Evolutionary conservation across 495 filamentous ascomycete genomes (phyloP), one percentile per base, ranked within the genome.

Genomic region (Pyrenula massariospora): DNA sequence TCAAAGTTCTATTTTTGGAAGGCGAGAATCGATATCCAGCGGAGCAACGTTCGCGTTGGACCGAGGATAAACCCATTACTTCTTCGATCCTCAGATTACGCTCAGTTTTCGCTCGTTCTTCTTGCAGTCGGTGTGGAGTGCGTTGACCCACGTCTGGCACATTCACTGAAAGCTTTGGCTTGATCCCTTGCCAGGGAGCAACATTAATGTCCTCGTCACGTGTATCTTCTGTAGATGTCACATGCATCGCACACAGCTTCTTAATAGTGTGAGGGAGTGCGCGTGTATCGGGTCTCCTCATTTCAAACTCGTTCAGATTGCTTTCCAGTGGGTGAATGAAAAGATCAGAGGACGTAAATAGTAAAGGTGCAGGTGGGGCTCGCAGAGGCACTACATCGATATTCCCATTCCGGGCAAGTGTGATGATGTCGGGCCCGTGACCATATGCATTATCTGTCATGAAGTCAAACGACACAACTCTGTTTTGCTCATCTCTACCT

Each of bases 391-490:
- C 59, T 22, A 91, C 78, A 15, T 82, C 82, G 50, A 91, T 76
- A 2, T 73, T 67, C n/a, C 86, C 83, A 64, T 82, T 83, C 3
- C 82, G 84, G 50, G 84, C 77, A 15, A 91, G 70, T 3, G 84
- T 82, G 58, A 95, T 71, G 31, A 82, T 76, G 52, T 82, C 80
- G 21, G 86, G 82, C 52, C 83, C 84, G 48, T 84, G 69, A 10
- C 78, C 70, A 1, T 77, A 76, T 50, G 70, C 79, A 20, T 83
- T 70, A 75, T 79, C 64, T 63, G 70, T 87, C 55, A 94, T 74
- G 75, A 89, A 95, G 63, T 96, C 91, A 66, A 95, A 96, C 1
- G 86, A 87, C 0, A 93, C 85, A 25, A 96, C 81, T 15, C 84
- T 78, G 48, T 85, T 77, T 10, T 78, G 73, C 69, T 83, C 71